Evolutionary conservation across 2,329 filamentous ascomycete species (phyloP).

Genomic region (Orbilia brochopaga): DNA sequence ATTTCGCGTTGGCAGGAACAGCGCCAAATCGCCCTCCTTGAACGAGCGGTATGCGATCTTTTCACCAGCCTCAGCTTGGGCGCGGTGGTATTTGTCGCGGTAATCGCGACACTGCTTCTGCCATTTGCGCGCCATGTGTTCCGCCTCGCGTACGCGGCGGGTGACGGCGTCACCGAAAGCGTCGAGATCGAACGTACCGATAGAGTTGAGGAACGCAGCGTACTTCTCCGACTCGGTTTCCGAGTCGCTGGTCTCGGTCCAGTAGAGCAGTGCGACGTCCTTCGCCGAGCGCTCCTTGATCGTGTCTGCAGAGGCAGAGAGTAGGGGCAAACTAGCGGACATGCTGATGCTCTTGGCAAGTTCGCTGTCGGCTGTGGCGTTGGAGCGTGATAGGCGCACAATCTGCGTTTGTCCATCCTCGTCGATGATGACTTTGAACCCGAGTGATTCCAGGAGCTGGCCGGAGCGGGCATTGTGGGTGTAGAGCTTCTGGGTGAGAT

Average conservation of each 20-base stretch:
- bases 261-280: constrained; percentile 78
- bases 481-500: constrained; percentile 82
- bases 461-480: constrained; percentile 82
- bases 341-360: constrained; percentile 61
- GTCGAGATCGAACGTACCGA: constrained; percentile 82
- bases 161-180: constrained; percentile 82
- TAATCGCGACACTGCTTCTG: constrained; percentile 86
- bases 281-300: constrained; percentile 48
- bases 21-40: constrained; percentile 91
- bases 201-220: constrained; percentile 72
- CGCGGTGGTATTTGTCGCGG: constrained; percentile 79
- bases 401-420: constrained; percentile 58
- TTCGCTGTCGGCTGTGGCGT: constrained; percentile 60
- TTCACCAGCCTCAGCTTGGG: constrained; percentile 85
- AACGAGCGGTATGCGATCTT: constrained; percentile 97
- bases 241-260: constrained; percentile 74
- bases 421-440: constrained; percentile 78
- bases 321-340: constrained; percentile 56
- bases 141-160: constrained; percentile 89
- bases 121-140: constrained; percentile 90
- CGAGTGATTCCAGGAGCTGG: constrained; percentile 82
- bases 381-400: constrained; percentile 52
- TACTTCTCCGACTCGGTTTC: constrained; percentile 76
- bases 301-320: constrained; percentile 38
- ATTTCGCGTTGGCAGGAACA: constrained; percentile 93